Evolutionary conservation across 306 rosid species (phyloP).

Genomic region (Medicago lupulina): DNA sequence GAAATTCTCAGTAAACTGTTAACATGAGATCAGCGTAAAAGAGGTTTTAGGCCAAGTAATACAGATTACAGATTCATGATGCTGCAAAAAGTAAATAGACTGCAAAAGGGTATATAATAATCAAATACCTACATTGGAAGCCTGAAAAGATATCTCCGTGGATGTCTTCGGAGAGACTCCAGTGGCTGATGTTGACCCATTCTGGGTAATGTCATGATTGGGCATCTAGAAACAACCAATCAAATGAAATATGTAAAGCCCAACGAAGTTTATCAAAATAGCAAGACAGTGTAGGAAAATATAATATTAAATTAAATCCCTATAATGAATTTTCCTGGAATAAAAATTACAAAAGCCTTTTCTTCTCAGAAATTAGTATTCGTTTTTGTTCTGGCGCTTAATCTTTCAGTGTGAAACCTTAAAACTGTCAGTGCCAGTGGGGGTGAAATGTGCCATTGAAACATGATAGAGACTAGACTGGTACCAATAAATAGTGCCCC

Average conservation of each 20-base stretch:
- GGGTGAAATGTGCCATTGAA: conserved; percentile 2
- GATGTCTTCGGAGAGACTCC: conserved; percentile 67
- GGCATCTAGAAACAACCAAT: conserved; percentile 51
- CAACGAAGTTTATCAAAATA: conserved; percentile 28
- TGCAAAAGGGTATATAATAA: conserved; percentile 15
- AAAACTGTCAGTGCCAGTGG: conserved; percentile 1
- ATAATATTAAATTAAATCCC: conserved; percentile 24
- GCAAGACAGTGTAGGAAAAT: conserved; percentile 8
- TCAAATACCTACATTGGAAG: conserved; percentile 64
- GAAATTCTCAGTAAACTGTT: conserved; percentile 11
- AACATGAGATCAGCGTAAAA: conserved; percentile 29
- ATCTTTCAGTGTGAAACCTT: conserved; percentile 15
- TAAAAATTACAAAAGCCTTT: too few species aligned
- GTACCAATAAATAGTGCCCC: conserved; percentile 18
- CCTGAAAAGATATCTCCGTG: conserved; percentile 53
- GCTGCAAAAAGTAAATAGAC: conserved; percentile 21
- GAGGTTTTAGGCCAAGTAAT: conserved; percentile 26
- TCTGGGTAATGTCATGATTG: conserved; percentile 53
- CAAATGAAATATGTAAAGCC: conserved; percentile 40
- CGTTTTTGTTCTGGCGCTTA: too few species aligned
- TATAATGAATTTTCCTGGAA: conserved; percentile 10
- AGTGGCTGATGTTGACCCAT: conserved; percentile 63
- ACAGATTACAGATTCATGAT: neutral
- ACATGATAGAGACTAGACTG: conserved; percentile 17
- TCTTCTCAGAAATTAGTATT: too few species aligned